phyloP scores from a whole-genome alignment of 2,329 filamentous ascomycete genomes.

The Phyllosticta citriasiana region DNA sequence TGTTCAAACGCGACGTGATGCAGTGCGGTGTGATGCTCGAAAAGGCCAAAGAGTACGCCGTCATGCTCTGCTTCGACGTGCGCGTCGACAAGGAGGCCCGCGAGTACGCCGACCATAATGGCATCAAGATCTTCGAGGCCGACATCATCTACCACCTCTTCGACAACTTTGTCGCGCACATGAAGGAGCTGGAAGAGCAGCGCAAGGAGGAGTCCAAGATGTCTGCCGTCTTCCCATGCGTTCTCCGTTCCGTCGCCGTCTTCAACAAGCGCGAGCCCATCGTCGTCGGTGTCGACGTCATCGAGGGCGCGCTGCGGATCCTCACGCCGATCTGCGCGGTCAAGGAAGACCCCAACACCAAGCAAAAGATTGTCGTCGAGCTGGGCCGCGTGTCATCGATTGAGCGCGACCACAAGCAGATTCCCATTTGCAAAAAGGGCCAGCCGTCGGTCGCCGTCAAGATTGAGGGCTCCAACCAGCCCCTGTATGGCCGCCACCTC shows the following conservation, averaged over 20 bases:
- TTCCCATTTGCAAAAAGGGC: conserved; percentile 85
- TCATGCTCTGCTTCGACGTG: conserved; percentile 99
- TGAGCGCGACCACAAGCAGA: conserved; percentile 94
- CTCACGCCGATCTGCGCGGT: conserved; percentile 86
- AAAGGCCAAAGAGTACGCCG: conserved; percentile 88
- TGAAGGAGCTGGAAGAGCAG: conserved; percentile 75
- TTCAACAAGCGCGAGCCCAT: conserved; percentile 99
- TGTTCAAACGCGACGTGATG: conserved; percentile 97
- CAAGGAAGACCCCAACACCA: conserved; percentile 69
- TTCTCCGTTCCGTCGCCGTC: conserved; percentile 78
- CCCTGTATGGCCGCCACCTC: conserved; percentile 85
- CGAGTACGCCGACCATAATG: conserved; percentile 82
- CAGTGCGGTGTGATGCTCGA: conserved; percentile 90
- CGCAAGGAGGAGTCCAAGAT: conserved; percentile 96
- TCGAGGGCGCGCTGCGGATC: conserved; percentile 77
- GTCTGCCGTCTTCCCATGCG: conserved; percentile 92
- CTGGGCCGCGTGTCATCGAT: conserved; percentile 94
- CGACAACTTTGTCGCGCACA: conserved; percentile 91
- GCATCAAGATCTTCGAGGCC: conserved; percentile 95
- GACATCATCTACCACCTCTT: conserved; percentile 99
- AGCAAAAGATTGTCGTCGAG: conserved; percentile 70
- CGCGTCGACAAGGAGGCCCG: conserved; percentile 97
- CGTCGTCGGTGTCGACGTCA: conserved; percentile 86
- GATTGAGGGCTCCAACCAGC: conserved; percentile 89
- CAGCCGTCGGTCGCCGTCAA: conserved; percentile 97